phyloP scores from a whole-genome alignment of 2,329 filamentous ascomycete species.

The Paracoccidioides brasiliensis region DNA sequence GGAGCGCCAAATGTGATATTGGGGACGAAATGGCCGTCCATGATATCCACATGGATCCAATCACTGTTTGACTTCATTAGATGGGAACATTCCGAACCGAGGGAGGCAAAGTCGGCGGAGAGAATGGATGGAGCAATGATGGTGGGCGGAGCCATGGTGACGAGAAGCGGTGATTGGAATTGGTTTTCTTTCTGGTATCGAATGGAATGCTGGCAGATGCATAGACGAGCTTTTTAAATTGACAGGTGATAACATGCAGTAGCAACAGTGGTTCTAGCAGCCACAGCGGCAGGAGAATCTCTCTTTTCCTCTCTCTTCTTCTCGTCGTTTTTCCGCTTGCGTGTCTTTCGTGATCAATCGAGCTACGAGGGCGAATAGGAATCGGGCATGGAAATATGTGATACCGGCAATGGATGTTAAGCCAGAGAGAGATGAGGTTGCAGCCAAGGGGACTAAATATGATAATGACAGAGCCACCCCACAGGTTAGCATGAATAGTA shows the following conservation, averaged over 20 bases:
- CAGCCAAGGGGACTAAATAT: too few species aligned
- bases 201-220: not conserved
- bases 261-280: not conserved
- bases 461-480: too few species aligned
- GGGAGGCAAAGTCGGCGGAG: slow-evolving; percentile 82
- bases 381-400: too few species aligned
- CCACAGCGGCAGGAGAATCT: not conserved
- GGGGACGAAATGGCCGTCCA: slow-evolving; percentile 97
- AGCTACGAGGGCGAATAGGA: too few species aligned
- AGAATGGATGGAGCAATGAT: slow-evolving; percentile 98
- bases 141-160: slow-evolving; percentile 67
- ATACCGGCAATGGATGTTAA: too few species aligned
- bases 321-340: not conserved
- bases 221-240: not conserved
- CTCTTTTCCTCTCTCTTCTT: not conserved
- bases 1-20: slow-evolving; percentile 96
- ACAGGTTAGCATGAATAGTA: too few species aligned
- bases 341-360: too few species aligned
- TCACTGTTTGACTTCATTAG: slow-evolving; percentile 81
- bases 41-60: slow-evolving; percentile 92
- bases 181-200: not conserved
- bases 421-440: too few species aligned
- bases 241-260: not conserved
- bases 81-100: slow-evolving; percentile 72
- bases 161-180: not conserved